Evolutionary conservation across 2,329 filamentous ascomycete species (phyloP), one percentile per base, ranked within the genome.

Genomic region (Monilinia laxa): DNA sequence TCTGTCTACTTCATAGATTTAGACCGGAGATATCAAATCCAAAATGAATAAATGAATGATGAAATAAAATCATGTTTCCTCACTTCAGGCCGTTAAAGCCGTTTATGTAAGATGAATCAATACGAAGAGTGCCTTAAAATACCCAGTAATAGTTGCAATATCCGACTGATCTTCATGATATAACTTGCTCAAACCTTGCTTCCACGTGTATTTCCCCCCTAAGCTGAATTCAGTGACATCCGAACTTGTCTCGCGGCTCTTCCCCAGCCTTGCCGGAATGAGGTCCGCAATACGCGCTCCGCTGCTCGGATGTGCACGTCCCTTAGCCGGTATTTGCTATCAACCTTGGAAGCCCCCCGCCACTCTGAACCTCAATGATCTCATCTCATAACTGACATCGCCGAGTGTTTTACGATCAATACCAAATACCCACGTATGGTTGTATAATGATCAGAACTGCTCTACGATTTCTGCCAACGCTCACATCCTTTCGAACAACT

Each of bases 221-320:
- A 12, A 20, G 45, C 31, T 45, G 14, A 18, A 16, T 23, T 28
- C 14, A 35, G 31, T 6, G 31, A 35, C 31, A 35, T 6, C 31
- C 31, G 31, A n/a, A n/a, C n/a, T n/a, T n/a, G n/a, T n/a, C n/a
- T n/a, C n/a, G n/a, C n/a, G n/a, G n/a, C n/a, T n/a, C n/a, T n/a
- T n/a, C n/a, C n/a, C n/a, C n/a, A n/a, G n/a, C n/a, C n/a, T n/a
- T n/a, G n/a, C n/a, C n/a, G n/a, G n/a, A n/a, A n/a, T n/a, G n/a
- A n/a, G n/a, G n/a, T n/a, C n/a, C n/a, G n/a, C n/a, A n/a, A n/a
- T n/a, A n/a, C n/a, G n/a, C n/a, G n/a, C n/a, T n/a, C n/a, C n/a
- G n/a, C n/a, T n/a, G n/a, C n/a, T n/a, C n/a, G 42, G n/a, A 51
- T 18, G 53, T 51, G 62, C 62, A 64, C 62, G 62, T 64, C 42